Base-by-base conservation (phyloP, 495 filamentous ascomycete genomes). In the Tuber brumale region DNA sequence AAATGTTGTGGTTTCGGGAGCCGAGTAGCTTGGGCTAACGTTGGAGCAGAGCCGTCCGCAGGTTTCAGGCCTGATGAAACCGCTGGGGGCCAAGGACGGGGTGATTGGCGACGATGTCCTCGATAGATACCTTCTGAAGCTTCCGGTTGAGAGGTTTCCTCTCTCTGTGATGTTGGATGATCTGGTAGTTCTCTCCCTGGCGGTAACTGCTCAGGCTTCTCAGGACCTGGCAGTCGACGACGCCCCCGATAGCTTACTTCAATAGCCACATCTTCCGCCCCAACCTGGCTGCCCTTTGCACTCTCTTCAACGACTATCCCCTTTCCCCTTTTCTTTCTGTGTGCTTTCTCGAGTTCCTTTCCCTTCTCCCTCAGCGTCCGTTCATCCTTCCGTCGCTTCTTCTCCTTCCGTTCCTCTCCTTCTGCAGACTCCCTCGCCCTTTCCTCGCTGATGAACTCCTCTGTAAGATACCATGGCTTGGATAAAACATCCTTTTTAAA, bases 401-500 rank as follows among this genome's bases (percentile, higher is more conserved):
- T 81, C 72, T 85, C 86, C 51, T 85, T 80, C 74, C 83, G 84
- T 37, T 85, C 80, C 48, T 84, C 86, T 43, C 86, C 77, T 72
- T 81, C 74, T 71, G 80, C 76, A 76, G 76, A 82, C 23, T 83
- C 83, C 76, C 87, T 84, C 70, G 86, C 86, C 80, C 89, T 88
- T 70, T 79, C 85, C 75, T 81, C 82, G 75, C 86, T 85, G 14
- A 91, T 81, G 77, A 93, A 87, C 73, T 84, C 86, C 8, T 83
- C 84, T 7, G 84, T 84, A 37, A 96, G 72, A 18, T 86, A 78
- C 94, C 94, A 97, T 10, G 93, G 92, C 73, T 84, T 84, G 16
- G 85, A 84, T 42, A 98, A 86, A 10, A 93, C 86, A 14, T 92
- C 87, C 21, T 83, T 85, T 39, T 89, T 86, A 79, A 93, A 95